phyloP scores from a whole-genome alignment of 2,329 filamentous ascomycete genomes.

The Cytospora chrysosperma region DNA sequence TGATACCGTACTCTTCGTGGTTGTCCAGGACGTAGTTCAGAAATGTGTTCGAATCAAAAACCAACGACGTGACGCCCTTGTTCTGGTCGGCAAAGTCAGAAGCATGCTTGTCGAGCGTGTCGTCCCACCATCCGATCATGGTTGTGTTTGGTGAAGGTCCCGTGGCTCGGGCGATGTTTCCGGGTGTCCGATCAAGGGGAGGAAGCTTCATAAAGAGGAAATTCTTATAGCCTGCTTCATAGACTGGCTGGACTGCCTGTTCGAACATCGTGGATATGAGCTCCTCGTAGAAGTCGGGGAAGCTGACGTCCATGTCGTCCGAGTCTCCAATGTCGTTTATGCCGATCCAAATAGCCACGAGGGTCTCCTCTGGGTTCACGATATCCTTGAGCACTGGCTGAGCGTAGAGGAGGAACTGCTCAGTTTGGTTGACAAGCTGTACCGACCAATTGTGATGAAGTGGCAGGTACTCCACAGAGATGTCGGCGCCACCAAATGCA shows the following conservation, averaged over 20 bases:
- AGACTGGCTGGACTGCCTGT: slow-evolving; percentile 40
- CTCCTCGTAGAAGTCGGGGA: slow-evolving; percentile 44
- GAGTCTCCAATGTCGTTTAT: slow-evolving; percentile 57
- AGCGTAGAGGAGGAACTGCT: slow-evolving; percentile 47
- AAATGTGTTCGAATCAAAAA: slow-evolving; percentile 36
- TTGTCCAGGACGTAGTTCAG: slow-evolving; percentile 33
- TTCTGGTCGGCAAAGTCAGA: slow-evolving; percentile 33
- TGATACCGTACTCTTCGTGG: slow-evolving; percentile 30
- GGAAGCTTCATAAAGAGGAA: slow-evolving; percentile 53
- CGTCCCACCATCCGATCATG: slow-evolving; percentile 46
- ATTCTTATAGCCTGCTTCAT: slow-evolving; percentile 43
- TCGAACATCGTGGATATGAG: slow-evolving; percentile 42
- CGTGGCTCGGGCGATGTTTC: slow-evolving; percentile 32
- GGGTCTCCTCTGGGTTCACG: slow-evolving; percentile 37
- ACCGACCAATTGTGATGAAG: slow-evolving; percentile 52
- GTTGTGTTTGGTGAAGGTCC: slow-evolving; percentile 44
- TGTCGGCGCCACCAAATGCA: slow-evolving; percentile 53
- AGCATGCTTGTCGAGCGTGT: slow-evolving; percentile 36
- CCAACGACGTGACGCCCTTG: slow-evolving; percentile 26
- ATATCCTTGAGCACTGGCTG: slow-evolving; percentile 37
- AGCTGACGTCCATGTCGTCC: slow-evolving; percentile 41
- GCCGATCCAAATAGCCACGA: slow-evolving; percentile 55
- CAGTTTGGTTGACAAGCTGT: slow-evolving; percentile 49
- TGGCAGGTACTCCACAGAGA: slow-evolving; percentile 44
- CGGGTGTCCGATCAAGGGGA: slow-evolving; percentile 46